phyloP scores from a whole-genome alignment of 129 eudicot genomes.

The Escallonia herrerae region DNA sequence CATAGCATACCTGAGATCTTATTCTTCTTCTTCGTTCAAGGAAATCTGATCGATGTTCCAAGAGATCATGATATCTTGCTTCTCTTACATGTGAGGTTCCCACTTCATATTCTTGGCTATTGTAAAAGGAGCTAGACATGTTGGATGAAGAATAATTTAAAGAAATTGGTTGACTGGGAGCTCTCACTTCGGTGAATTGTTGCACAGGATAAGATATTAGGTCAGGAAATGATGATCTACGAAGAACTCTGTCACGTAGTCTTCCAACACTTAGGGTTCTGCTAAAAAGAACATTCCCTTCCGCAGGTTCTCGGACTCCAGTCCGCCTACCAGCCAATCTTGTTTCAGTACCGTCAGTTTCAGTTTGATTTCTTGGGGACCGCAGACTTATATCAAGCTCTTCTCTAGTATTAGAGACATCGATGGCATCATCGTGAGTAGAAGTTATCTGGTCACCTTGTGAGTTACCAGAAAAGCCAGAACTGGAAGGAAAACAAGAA shows the following conservation, averaged over 20 bases:
- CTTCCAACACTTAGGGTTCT: conserved; percentile 98
- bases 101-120: conserved; percentile 40
- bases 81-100: conserved; percentile 50
- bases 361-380: conserved; percentile 43
- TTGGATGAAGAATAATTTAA: conserved; percentile 31
- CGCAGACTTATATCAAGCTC: conserved; percentile 20
- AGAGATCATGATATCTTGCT: conserved; percentile 54
- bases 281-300: conserved; percentile 76
- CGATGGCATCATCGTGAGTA: conserved; percentile 27
- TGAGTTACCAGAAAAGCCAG: conserved; percentile 27
- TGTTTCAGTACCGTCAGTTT: conserved; percentile 23
- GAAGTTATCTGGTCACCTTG: conserved; percentile 30
- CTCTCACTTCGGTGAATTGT: conserved; percentile 42
- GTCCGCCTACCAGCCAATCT: conserved; percentile 45
- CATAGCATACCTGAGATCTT: conserved; percentile 76
- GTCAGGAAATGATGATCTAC: conserved; percentile 61
- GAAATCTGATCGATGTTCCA: conserved; percentile 85
- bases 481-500: conserved; percentile 20
- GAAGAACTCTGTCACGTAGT: conserved; percentile 86
- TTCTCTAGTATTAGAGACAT: conserved; percentile 23
- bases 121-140: conserved; percentile 30
- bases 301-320: conserved; percentile 70
- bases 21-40: conserved; percentile 89
- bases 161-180: conserved; percentile 29
- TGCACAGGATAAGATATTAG: conserved; percentile 43